phyloP scores from a whole-genome alignment of 768 basidiomycete genomes.

The Rhizopogon salebrosus region DNA sequence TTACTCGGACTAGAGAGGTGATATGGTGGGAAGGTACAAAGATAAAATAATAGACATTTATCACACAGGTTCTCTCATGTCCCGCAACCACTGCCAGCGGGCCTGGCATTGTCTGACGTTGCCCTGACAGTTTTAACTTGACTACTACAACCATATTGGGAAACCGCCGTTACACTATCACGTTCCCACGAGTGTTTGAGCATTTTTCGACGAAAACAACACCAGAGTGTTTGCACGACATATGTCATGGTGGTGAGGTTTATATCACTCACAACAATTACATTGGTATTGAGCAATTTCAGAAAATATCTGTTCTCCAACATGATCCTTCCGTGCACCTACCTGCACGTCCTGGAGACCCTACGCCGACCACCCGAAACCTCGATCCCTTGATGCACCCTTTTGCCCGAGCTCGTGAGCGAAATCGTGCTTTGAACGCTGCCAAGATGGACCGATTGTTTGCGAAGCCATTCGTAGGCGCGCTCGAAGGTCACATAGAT shows the following conservation, averaged over 20 bases:
- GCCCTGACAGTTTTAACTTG: slow-evolving; percentile 11
- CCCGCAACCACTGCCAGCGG: not conserved
- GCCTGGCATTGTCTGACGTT: slow-evolving; percentile 7
- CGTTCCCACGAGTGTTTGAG: not conserved
- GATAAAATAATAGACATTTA: slow-evolving; percentile 8
- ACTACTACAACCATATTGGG: not conserved
- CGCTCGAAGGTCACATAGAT: slow-evolving; percentile 89
- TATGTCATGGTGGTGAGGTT: slow-evolving; percentile 5
- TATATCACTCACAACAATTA: not conserved
- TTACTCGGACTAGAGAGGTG: slow-evolving; percentile 6
- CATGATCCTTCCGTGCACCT: slow-evolving; percentile 75
- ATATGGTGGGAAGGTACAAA: slow-evolving; percentile 23
- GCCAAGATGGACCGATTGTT: slow-evolving; percentile 97
- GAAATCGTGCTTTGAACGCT: slow-evolving; percentile 89
- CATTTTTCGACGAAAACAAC: not conserved
- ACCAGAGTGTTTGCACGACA: not conserved
- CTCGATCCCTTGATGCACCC: slow-evolving; percentile 95
- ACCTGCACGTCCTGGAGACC: slow-evolving; percentile 72
- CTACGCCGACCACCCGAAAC: slow-evolving; percentile 86
- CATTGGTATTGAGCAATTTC: slow-evolving; percentile 2
- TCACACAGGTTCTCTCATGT: not conserved
- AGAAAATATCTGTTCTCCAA: slow-evolving; percentile 88
- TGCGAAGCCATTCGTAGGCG: slow-evolving; percentile 92
- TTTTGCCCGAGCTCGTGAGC: slow-evolving; percentile 88
- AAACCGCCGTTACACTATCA: no score